Conservation (phyloP, 1,284 basidiomycete genomes). For the Athelia sp. region DNA sequence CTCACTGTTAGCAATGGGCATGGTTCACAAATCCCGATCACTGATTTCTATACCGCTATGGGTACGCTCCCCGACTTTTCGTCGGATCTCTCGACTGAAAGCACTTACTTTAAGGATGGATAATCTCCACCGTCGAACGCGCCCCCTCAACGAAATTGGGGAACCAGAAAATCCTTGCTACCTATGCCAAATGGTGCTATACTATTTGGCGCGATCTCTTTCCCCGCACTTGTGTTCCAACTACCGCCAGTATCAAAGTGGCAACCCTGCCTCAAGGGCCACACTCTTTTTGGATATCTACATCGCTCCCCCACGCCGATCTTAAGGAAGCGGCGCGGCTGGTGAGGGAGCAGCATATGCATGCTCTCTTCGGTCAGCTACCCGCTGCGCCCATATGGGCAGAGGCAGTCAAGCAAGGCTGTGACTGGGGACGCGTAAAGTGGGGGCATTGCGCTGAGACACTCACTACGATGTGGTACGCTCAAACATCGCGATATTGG, state of each 20-base stretch:
- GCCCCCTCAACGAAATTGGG: neutral
- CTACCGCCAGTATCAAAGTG: conserved; percentile 1
- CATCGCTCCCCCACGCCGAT: neutral
- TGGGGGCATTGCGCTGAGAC: neutral
- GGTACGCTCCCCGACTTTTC: neutral
- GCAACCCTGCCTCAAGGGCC: neutral
- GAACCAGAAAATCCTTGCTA: neutral
- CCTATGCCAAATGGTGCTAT: neutral
- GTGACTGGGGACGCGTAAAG: neutral
- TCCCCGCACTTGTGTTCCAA: neutral
- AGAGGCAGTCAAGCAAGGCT: neutral
- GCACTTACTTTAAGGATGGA: neutral
- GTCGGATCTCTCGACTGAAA: neutral
- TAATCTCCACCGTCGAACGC: neutral
- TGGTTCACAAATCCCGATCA: neutral
- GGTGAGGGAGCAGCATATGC: neutral
- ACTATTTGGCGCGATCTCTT: neutral
- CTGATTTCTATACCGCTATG: neutral
- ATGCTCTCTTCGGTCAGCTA: neutral
- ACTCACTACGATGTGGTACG: neutral
- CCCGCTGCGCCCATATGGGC: neutral
- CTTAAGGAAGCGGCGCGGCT: neutral
- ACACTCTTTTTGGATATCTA: neutral
- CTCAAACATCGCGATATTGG: neutral
- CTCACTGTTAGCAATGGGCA: neutral